Base-by-base conservation (phyloP, 176 grass and related monocot genomes). In the Coix lacrymajobi region DNA sequence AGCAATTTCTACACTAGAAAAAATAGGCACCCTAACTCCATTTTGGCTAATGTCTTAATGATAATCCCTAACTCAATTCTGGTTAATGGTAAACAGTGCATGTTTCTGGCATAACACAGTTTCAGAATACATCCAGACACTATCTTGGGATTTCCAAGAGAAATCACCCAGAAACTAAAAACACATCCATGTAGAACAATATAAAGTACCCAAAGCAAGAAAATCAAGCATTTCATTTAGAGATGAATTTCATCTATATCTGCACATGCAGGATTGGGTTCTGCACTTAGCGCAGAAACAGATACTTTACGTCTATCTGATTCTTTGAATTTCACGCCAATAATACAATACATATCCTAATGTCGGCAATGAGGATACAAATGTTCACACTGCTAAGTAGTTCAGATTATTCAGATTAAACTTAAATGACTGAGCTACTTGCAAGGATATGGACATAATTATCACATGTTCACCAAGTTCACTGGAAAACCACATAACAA, bases 391-490 rank as follows among this genome's bases (percentile, higher is more conserved):
- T 48, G 13, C 38, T 48, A 48, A 46, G 13, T 38, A 84, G 68
- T 11, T 58, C 49, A 84, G 11, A 58, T 61, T 70, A 63, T 11
- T 58, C 49, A 84, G 11, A 58, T 61, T 70, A 63, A 65, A 6
- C 63, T 41, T 31, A 77, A 77, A 62, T 32, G 11, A 52, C 3
- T 0, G 19, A 0, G 32, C 14, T 58, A 40, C 32, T 48, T 79
- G 58, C 72, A 77, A 26, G 49, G 19, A 79, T 17, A 49, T 64
- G 40, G 49, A 65, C 33, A 44, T 62, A 81, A 66, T 54, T 65
- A 16, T 24, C 41, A 79, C 46, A 7, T 66, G 65, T 66, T 66
- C 48, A 79, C 39, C 24, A 48, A 85, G 8, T 89, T 82, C 48
- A 11, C 69, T 71, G 66, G 33, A 78, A 83, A 63, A 15, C 44